Base-by-base conservation (phyloP, 1,284 basidiomycete species). In the Trametes polyzona region DNA sequence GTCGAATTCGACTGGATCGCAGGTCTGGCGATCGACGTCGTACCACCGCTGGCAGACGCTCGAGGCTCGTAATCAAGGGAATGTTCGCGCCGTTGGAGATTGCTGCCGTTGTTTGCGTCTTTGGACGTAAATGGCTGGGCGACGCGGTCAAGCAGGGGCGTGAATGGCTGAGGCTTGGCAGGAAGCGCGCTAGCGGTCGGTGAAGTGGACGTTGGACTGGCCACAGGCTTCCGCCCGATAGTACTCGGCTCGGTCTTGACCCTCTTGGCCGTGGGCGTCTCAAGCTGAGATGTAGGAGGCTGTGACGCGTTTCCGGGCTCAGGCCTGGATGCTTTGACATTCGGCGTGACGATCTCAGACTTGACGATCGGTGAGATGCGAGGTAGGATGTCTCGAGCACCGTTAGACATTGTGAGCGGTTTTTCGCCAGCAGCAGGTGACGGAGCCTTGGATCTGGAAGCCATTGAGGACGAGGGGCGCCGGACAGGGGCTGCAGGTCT, bases 1-100 rank as follows among this genome's bases (percentile, higher is more conserved):
- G n/a, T n/a, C n/a, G n/a, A n/a, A n/a, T n/a, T n/a, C n/a, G n/a
- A n/a, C n/a, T n/a, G n/a, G n/a, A n/a, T n/a, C n/a, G n/a, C n/a
- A n/a, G n/a, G n/a, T n/a, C n/a, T n/a, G n/a, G n/a, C n/a, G n/a
- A n/a, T n/a, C 23, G 23, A 14, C 23, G 21, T 27, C 37, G 33
- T 17, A 9, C 24, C 24, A 9, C 10, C 21, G 33, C 24, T 29
- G 12, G 2, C 16, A 6, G 53, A 27, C 8, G 29, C 39, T 27
- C 17, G 27, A 2, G 58, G 46, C 3, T 44, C 54, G 51, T 60
- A 60, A 43, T 60, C 58, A 4, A 60, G 39, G 7, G 58, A 60
- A 39, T 60, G 58, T 29, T 57, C 54, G 24, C 58, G 41, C 14
- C 58, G 50, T 14, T 2, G 33, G 0, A n/a, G 40, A 10, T 10